These are phyloP conservation scores for Hondaea fermentalgiana DNA, from an alignment of 108 stramenopile species.

Conservation along the genomic window DNA sequence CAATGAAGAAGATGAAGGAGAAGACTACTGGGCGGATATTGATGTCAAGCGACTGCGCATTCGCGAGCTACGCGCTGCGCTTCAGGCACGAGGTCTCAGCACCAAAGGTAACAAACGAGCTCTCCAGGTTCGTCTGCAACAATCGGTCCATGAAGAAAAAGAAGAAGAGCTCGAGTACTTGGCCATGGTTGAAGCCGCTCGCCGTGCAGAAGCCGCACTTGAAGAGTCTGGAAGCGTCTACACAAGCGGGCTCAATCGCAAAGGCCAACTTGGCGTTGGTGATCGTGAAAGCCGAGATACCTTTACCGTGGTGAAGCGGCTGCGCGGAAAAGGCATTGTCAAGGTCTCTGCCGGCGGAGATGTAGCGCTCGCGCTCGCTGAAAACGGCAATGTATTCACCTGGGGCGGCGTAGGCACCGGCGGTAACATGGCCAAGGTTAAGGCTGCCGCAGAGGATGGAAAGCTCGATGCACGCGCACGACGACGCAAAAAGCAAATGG, in stretches of 20 bases:
- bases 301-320: conserved; percentile 48
- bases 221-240: conserved; percentile 68
- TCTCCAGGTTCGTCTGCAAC: conserved; percentile 42
- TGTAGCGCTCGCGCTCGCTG: conserved; percentile 54
- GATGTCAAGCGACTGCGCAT: conserved; percentile 35
- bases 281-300: conserved; percentile 43
- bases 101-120: conserved; percentile 48
- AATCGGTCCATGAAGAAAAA: conserved; percentile 53
- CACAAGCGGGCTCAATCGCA: conserved; percentile 40
- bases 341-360: conserved; percentile 49
- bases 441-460: neutral
- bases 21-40: conserved; percentile 21
- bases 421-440: neutral
- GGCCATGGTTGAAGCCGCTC: conserved; percentile 55
- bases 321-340: conserved; percentile 47
- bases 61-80: conserved; percentile 42
- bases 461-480: neutral
- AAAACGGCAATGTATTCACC: conserved; percentile 55
- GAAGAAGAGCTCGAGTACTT: conserved; percentile 40
- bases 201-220: conserved; percentile 43
- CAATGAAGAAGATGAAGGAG: neutral
- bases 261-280: conserved; percentile 62
- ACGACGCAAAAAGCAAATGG: neutral
- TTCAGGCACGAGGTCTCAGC: conserved; percentile 51
- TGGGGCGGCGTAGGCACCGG: conserved; percentile 63